phyloP scores from a whole-genome alignment of 192 early-diverging fungal species.

The Coemansia sp. region DNA sequence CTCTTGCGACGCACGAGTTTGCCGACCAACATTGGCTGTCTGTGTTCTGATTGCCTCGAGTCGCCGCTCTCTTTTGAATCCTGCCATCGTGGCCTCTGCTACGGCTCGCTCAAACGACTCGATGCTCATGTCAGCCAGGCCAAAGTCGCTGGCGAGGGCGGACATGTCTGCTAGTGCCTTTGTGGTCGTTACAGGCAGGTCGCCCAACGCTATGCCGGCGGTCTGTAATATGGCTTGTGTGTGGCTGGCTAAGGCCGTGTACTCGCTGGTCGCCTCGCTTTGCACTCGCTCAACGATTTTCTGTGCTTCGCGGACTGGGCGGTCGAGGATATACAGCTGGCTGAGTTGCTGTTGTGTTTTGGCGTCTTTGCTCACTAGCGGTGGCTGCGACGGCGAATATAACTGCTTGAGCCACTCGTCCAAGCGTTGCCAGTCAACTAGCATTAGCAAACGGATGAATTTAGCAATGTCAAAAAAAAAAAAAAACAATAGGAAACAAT shows the following conservation, averaged over 20 bases:
- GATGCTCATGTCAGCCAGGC: slow-evolving; percentile 19
- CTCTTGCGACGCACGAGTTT: slow-evolving; percentile 26
- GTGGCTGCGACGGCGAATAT: slow-evolving; percentile 35
- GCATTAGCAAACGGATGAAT: neutral
- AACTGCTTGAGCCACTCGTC: slow-evolving; percentile 40
- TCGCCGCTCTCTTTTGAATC: slow-evolving; percentile 18
- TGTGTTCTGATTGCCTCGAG: slow-evolving; percentile 10
- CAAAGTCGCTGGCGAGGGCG: slow-evolving; percentile 18
- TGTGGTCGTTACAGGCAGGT: slow-evolving; percentile 18
- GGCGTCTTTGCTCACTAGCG: slow-evolving; percentile 15
- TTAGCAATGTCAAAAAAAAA: neutral
- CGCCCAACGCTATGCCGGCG: slow-evolving; percentile 14
- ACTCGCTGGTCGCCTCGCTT: slow-evolving; percentile 32
- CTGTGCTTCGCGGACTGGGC: slow-evolving; percentile 1
- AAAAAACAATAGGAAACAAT: neutral
- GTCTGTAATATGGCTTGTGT: slow-evolving; percentile 22
- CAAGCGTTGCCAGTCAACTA: slow-evolving; percentile 22
- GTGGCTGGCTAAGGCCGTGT: slow-evolving; percentile 23
- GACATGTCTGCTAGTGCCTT: slow-evolving; percentile 35
- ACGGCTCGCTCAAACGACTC: slow-evolving; percentile 47
- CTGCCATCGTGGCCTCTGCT: slow-evolving; percentile 19
- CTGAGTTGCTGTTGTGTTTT: slow-evolving; percentile 24
- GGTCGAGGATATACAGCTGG: slow-evolving; percentile 18
- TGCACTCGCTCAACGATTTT: slow-evolving; percentile 21
- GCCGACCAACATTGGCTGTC: neutral